Conservation (phyloP, 345 rosid genomes). For the Pugionium cornutum region DNA sequence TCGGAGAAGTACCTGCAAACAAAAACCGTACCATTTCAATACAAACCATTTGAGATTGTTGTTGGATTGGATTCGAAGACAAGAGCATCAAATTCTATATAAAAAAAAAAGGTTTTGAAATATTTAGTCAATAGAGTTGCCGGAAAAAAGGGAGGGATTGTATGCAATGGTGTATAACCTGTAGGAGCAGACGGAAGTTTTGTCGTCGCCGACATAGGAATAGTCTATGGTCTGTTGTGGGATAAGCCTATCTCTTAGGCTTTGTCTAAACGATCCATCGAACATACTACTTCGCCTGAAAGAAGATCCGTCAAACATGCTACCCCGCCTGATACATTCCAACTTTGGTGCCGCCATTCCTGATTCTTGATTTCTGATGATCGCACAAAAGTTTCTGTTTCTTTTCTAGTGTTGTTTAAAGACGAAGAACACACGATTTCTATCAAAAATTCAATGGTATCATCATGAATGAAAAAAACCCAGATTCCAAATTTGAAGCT, state of each 20-base stretch:
- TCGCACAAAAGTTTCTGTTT: background rate
- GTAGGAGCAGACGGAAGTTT: slow-evolving; percentile 30
- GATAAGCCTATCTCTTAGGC: slow-evolving; percentile 39
- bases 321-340: slow-evolving; percentile 38
- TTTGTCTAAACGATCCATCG: slow-evolving; percentile 39
- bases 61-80: slow-evolving; percentile 19
- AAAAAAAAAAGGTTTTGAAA: background rate
- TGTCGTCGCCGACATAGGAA: slow-evolving; percentile 14
- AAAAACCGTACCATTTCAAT: slow-evolving; percentile 15
- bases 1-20: slow-evolving; percentile 36
- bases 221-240: slow-evolving; percentile 23
- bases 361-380: slow-evolving; percentile 26
- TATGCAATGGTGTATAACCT: slow-evolving; percentile 29
- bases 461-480: background rate
- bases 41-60: slow-evolving; percentile 7
- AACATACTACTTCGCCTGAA: slow-evolving; percentile 42
- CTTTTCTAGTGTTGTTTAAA: background rate
- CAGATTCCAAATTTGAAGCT: too few relatives aligned
- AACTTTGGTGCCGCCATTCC: slow-evolving; percentile 39
- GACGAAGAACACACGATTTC: slow-evolving; percentile 6
- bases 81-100: slow-evolving; percentile 8
- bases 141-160: slow-evolving; percentile 1
- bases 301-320: slow-evolving; percentile 39
- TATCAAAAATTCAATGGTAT: slow-evolving; percentile 14
- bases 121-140: slow-evolving; percentile 8